Evolutionary conservation across 805 yeast genomes (phyloP).

Genomic region (Candida schatavii): DNA sequence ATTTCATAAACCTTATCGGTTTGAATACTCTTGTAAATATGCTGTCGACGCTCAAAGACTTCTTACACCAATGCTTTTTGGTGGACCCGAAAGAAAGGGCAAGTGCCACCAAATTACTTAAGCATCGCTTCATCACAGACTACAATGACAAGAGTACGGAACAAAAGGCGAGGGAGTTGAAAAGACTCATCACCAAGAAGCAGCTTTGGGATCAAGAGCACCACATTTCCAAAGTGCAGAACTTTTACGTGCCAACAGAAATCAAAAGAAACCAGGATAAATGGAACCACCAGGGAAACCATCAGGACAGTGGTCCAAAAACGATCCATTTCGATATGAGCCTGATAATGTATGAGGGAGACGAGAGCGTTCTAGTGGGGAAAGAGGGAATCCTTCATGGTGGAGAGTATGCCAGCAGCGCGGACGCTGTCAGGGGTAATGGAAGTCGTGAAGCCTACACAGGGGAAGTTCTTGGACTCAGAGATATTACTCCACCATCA

Average conservation of each 20-base stretch:
- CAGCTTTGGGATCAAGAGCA: constrained; percentile 39
- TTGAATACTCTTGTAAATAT: constrained; percentile 18
- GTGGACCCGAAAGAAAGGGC: constrained; percentile 30
- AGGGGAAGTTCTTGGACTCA: background rate
- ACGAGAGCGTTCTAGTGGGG: background rate
- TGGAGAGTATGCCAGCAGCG: too few relatives aligned
- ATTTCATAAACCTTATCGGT: constrained; percentile 29
- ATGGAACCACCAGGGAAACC: constrained; percentile 16
- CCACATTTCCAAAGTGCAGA: constrained; percentile 26
- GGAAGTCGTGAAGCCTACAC: too few relatives aligned
- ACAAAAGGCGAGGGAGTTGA: constrained; percentile 16
- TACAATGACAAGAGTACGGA: constrained; percentile 9
- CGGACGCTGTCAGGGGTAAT: too few relatives aligned
- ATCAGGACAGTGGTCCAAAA: constrained; percentile 7
- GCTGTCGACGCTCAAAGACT: constrained; percentile 25
- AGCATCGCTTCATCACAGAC: constrained; percentile 31
- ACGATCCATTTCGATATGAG: constrained; percentile 37
- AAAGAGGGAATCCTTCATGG: too few relatives aligned
- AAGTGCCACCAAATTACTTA: constrained; percentile 30
- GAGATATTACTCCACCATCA: constrained; percentile 1
- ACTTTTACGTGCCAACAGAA: constrained; percentile 38
- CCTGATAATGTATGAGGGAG: constrained; percentile 19
- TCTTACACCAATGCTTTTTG: constrained; percentile 31
- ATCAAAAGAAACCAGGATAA: constrained; percentile 28
- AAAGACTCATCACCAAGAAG: constrained; percentile 32